A percentile compares a stretch with the other conserved stretches of the same genome.
Conservation (phyloP, 306 rosid species). For the Quercus parvula region DNA sequence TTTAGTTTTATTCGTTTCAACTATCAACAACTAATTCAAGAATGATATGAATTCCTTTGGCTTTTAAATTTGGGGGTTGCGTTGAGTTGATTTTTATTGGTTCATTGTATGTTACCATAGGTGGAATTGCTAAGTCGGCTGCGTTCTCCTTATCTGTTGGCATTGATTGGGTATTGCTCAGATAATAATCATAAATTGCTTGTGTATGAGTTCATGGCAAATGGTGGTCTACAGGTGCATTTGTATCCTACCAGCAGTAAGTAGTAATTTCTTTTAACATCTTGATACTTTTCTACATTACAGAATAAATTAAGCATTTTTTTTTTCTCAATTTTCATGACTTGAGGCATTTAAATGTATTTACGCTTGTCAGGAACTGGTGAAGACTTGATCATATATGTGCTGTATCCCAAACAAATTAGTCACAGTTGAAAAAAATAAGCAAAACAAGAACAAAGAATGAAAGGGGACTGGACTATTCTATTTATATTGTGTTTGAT, state of each 20-base stretch:
- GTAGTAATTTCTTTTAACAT: constrained; percentile 6
- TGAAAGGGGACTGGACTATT: not conserved
- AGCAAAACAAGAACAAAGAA: not conserved
- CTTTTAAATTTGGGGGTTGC: constrained; percentile 5
- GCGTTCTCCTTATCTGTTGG: constrained; percentile 82
- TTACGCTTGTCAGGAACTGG: not conserved
- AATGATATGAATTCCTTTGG: not conserved
- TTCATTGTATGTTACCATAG: constrained; percentile 32
- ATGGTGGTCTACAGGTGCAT: constrained; percentile 94
- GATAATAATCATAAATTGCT: constrained; percentile 69
- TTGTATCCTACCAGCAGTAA: constrained; percentile 74
- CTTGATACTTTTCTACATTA: not conserved
- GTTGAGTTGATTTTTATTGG: constrained; percentile 18
- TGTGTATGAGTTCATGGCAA: constrained; percentile 88
- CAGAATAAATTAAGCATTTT: not conserved
- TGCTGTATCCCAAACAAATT: too few species aligned
- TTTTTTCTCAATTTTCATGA: not conserved
- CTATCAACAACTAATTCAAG: not conserved
- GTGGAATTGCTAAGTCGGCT: constrained; percentile 84
- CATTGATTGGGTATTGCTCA: constrained; percentile 83
- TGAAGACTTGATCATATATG: too few species aligned
- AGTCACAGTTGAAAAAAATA: too few species aligned
- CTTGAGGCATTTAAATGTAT: not conserved
- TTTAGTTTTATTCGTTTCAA: not conserved
- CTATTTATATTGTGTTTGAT: not conserved